Evolutionary conservation across 257 asterid species (phyloP).

Genomic region (Solanum sitiens): DNA sequence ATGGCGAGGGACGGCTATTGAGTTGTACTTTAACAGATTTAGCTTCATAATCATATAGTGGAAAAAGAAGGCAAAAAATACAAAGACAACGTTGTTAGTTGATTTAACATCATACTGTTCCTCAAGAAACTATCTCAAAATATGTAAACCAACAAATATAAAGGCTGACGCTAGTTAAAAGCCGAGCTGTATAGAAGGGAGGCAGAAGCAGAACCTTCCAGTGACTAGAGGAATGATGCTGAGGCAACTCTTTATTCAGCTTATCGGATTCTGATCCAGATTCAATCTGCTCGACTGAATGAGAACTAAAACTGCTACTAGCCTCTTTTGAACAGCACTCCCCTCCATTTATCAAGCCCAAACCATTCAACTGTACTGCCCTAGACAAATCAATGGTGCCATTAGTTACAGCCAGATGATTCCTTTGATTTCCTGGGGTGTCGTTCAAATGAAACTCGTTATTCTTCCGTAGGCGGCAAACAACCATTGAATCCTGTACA

Average conservation of each 20-base stretch:
- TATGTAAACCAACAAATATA: neutral
- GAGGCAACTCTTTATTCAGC: slow-evolving; percentile 13
- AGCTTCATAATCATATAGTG: neutral
- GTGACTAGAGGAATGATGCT: slow-evolving; percentile 13
- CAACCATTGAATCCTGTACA: slow-evolving; percentile 57
- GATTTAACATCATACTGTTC: neutral
- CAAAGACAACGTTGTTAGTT: neutral
- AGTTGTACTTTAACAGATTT: neutral
- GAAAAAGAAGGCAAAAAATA: neutral
- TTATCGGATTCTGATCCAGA: slow-evolving; percentile 37
- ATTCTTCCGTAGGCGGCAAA: slow-evolving; percentile 79
- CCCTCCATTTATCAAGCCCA: slow-evolving; percentile 16
- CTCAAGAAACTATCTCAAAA: neutral
- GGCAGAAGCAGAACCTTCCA: slow-evolving; percentile 16
- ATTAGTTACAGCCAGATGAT: slow-evolving; percentile 3
- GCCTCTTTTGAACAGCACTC: slow-evolving; percentile 40
- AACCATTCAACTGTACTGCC: slow-evolving; percentile 21
- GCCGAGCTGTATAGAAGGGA: neutral
- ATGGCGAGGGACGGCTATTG: neutral
- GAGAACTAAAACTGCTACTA: slow-evolving; percentile 45
- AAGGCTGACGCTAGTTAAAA: neutral
- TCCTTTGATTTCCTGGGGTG: slow-evolving; percentile 6
- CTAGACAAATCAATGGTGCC: slow-evolving; percentile 14
- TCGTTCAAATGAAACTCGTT: slow-evolving; percentile 46
- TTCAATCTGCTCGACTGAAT: slow-evolving; percentile 42